Evolutionary conservation across 805 yeast genomes (phyloP), one percentile per base, ranked within the genome.

Genomic region (Myxozyma nipponensis): DNA sequence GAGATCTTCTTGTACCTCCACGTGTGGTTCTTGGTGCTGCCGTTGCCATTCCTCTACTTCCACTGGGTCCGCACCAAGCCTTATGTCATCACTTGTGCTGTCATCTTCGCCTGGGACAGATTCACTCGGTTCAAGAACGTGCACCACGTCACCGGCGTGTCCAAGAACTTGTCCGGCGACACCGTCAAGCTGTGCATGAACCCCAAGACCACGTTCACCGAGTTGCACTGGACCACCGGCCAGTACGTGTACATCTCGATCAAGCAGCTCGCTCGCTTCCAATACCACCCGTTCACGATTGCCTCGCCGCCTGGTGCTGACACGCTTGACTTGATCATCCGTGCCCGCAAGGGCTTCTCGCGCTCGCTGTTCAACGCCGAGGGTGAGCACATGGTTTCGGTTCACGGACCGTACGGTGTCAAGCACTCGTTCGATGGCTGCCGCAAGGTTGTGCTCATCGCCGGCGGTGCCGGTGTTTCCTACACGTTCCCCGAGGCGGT

Each of bases 401-500:
- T 54, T 28, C 58, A 54, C 35, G 58, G 58, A 10, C 59, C 58
- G 10, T 53, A 53, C 30, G 58, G 58, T 19, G 41, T 42, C 34
- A 39, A 46, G 45, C 49, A 46, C 52, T 34, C 41, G 23, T 56
- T 47, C 23, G 59, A 54, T 34, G 59, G 58, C 32, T 47, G 52
- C 47, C 55, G 54, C 46, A 54, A 54, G 57, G 56, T 54, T 22
- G 47, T 63, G 17, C 59, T 64, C 17, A 52, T 64, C 19, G 60
- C 67, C n/a, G 68, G 68, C 10, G 68, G 68, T 3, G 63, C 68
- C 13, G 68, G 68, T 22, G 63, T 64, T 2, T 63, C 68, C 2
- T 64, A 60, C 50, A 64, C 67, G 15, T 65, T 47, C 47, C 62
- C 68, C 25, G 57, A 57, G 54, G 51, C 55, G 9, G 36, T 51